Conservation (phyloP, 2,329 filamentous ascomycete genomes). For the Ascochyta lentis region DNA sequence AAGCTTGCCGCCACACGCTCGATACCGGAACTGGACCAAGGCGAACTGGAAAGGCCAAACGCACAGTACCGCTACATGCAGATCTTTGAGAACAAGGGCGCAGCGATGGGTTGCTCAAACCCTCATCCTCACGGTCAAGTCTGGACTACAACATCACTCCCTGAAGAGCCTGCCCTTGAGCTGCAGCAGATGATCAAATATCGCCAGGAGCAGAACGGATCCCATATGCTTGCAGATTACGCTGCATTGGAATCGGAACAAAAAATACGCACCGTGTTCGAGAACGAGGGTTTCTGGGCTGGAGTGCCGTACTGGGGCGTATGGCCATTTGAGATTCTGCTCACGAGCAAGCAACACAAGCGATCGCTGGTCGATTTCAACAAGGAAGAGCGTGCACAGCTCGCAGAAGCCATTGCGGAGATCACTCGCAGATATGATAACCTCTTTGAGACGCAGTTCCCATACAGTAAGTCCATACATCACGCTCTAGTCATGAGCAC, state of each 20-base stretch:
- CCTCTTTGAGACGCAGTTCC: conserved; percentile 94
- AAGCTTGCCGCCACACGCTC: conserved; percentile 55
- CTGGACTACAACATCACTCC: conserved; percentile 90
- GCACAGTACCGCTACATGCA: conserved; percentile 96
- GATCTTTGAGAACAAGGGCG: conserved; percentile 98
- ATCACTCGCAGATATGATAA: conserved; percentile 94
- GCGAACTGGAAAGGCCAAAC: conserved; percentile 60
- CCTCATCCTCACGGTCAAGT: conserved; percentile 96
- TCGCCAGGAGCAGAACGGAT: conserved; percentile 71
- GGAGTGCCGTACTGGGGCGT: conserved; percentile 97
- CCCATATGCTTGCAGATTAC: conserved; percentile 85
- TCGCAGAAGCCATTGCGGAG: conserved; percentile 86
- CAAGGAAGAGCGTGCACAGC: conserved; percentile 70
- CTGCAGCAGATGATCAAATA: conserved; percentile 81
- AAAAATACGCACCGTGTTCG: conserved; percentile 83
- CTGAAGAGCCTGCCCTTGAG: conserved; percentile 86
- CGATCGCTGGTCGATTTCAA: conserved; percentile 83
- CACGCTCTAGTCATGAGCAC: neutral
- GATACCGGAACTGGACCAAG: conserved; percentile 55
- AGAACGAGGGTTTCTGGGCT: conserved; percentile 83
- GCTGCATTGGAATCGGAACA: conserved; percentile 81
- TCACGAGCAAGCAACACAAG: conserved; percentile 84
- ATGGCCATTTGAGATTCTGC: conserved; percentile 96
- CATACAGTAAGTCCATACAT: conserved; percentile 73
- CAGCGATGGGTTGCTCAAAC: conserved; percentile 98